Conservation (phyloP, 352 stramenopile species). For the Globisporangium carolinianum region DNA sequence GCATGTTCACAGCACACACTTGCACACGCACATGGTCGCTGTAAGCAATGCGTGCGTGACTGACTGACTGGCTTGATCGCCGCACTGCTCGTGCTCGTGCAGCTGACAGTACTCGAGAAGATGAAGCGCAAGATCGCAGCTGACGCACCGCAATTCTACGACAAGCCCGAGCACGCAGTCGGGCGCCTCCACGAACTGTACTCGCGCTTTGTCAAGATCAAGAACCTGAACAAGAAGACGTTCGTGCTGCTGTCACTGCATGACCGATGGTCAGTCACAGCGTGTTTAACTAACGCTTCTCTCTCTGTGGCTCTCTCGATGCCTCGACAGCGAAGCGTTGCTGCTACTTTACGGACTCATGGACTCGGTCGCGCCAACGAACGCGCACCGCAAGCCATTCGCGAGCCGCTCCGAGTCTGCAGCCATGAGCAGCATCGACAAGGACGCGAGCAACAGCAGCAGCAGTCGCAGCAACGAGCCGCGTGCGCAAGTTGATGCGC, state of each 20-base stretch:
- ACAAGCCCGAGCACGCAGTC: slow-evolving; percentile 34
- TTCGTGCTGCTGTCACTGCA: slow-evolving; percentile 12
- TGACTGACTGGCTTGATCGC: too few relatives aligned
- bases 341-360: slow-evolving; percentile 63
- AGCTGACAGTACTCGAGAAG: slow-evolving; percentile 70
- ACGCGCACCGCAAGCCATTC: neutral
- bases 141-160: slow-evolving; percentile 35
- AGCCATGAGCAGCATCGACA: slow-evolving; percentile 4
- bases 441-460: neutral
- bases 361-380: slow-evolving; percentile 27
- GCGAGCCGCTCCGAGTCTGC: slow-evolving; percentile 4
- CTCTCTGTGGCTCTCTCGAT: neutral
- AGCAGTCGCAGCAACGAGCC: too few relatives aligned
- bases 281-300: neutral
- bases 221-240: slow-evolving; percentile 71
- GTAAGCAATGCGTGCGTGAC: neutral
- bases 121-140: slow-evolving; percentile 63
- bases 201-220: slow-evolving; percentile 71
- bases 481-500: slow-evolving; percentile 38
- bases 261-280: neutral
- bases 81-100: neutral
- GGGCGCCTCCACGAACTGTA: slow-evolving; percentile 67
- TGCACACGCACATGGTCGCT: neutral
- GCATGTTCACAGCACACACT: neutral
- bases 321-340: slow-evolving; percentile 45